These are phyloP conservation scores for Termitomyces sp. DNA, from an alignment of 768 basidiomycete species.

Conservation along the genomic window DNA sequence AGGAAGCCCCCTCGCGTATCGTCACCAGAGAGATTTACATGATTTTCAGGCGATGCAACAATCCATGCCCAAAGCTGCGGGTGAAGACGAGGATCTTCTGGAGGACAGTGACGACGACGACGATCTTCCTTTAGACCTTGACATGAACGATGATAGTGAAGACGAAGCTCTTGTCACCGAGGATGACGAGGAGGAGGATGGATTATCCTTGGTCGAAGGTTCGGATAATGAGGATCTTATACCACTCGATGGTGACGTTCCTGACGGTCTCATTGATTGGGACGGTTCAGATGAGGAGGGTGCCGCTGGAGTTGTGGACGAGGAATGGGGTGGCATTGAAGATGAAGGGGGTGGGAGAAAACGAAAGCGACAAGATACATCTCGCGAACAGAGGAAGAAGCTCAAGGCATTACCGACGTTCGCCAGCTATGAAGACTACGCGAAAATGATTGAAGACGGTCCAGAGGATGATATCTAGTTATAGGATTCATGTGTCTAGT, in stretches of 20 bases:
- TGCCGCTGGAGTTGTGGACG: constrained; percentile 32
- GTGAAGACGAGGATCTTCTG: constrained; percentile 39
- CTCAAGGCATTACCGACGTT: constrained; percentile 67
- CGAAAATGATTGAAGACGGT: constrained; percentile 75
- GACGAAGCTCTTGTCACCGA: constrained; percentile 16
- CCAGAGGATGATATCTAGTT: constrained; percentile 55
- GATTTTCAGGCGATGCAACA: constrained; percentile 75
- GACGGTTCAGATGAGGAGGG: constrained; percentile 46
- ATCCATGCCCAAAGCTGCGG: constrained; percentile 62
- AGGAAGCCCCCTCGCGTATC: constrained; percentile 6
- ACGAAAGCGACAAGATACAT: constrained; percentile 37
- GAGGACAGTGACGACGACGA: constrained; percentile 27
- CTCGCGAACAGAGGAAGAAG: constrained; percentile 59
- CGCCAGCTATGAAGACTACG: constrained; percentile 84
- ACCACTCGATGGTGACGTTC: constrained; percentile 47
- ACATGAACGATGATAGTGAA: constrained; percentile 24
- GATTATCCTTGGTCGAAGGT: constrained; percentile 51
- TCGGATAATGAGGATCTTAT: constrained; percentile 73
- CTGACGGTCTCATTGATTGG: constrained; percentile 53
- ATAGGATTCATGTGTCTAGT: neutral
- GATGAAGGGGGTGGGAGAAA: constrained; percentile 29
- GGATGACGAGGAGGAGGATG: constrained; percentile 33
- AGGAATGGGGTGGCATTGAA: constrained; percentile 52
- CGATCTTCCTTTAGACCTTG: constrained; percentile 22
- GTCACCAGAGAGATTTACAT: neutral